Evolutionary conservation across 129 eudicot genomes (phyloP), one percentile per base, ranked within the genome.

Genomic region (sunflower (Helianthus annuus)): DNA sequence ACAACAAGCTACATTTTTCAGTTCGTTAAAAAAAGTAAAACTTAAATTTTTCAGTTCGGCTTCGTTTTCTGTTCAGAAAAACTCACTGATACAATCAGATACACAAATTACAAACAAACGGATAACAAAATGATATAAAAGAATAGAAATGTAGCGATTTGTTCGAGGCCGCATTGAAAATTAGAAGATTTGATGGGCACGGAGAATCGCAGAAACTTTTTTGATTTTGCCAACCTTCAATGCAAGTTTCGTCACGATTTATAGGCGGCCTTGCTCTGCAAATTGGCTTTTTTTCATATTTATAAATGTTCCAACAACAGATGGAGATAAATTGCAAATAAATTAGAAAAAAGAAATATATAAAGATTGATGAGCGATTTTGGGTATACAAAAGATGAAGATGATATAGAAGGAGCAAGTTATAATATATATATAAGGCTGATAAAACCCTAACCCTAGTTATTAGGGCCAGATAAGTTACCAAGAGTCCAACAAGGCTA

Each of bases 111-210:
- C 36, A 32, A 32, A 32, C 36, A 32, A 32, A 32, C 4, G 2
- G 36, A 32, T 32, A 32, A 2, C 2, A 32, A 32, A 32, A 32
- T 32, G 2, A 32, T 32, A 32, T 3, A 16, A 19, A 12, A 48
- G 2, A 48, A 4, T 17, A 38, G 3, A 51, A 1, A 59, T 59
- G 65, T 59, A 11, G 65, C 65, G 65, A 74, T 55, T 74, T 83
- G 86, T 83, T 83, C 86, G 86, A 83, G 83, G 86, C 86, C 86
- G 15, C 62, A 83, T 54, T 78, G 80, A 78, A 78, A 78, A 78
- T 36, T 9, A 46, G 72, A 2, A 66, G 66, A 59, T 79, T 70
- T 75, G 87, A 79, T 64, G 79, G 87, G 87, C 87, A 83, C 87
- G 87, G 87, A 83, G 87, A 83, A 83, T 74, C 84, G 81, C 87